These are phyloP conservation scores for Gnomoniopsis smithogilvyi DNA, from an alignment of 2,329 filamentous ascomycete species.

Conservation along the genomic window DNA sequence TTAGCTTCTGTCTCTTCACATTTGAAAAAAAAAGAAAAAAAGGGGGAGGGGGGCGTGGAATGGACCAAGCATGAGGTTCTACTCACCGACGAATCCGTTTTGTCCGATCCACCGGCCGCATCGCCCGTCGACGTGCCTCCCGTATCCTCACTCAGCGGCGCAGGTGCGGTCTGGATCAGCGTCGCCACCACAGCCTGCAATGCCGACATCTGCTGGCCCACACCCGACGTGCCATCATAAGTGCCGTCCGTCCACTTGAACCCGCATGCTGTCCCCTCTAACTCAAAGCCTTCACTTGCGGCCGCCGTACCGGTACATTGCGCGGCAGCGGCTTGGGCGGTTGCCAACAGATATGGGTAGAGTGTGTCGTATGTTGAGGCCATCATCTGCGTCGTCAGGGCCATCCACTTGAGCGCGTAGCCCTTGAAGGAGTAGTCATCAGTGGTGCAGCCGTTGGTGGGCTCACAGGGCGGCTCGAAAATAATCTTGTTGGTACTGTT, in stretches of 20 bases:
- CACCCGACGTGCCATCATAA: slow-evolving; percentile 51
- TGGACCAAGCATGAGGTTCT: no score
- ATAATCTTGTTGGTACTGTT: slow-evolving; percentile 55
- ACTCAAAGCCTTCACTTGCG: slow-evolving; percentile 54
- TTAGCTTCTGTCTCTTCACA: background rate
- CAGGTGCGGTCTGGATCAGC: slow-evolving; percentile 34
- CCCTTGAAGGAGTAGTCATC: slow-evolving; percentile 75
- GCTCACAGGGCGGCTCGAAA: slow-evolving; percentile 65
- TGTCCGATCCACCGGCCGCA: slow-evolving; percentile 34
- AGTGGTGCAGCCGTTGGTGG: slow-evolving; percentile 54
- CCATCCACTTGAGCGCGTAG: slow-evolving; percentile 63
- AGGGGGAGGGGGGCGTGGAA: background rate
- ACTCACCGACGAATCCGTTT: slow-evolving; percentile 21
- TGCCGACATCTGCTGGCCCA: slow-evolving; percentile 58
- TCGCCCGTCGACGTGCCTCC: slow-evolving; percentile 49
- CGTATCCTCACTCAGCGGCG: slow-evolving; percentile 39
- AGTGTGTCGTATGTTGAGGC: slow-evolving; percentile 54
- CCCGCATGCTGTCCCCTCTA: slow-evolving; percentile 57
- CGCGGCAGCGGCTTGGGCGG: slow-evolving; percentile 56
- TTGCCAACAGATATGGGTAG: slow-evolving; percentile 52
- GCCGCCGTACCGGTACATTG: slow-evolving; percentile 60
- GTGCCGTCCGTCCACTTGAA: slow-evolving; percentile 54
- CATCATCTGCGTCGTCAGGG: slow-evolving; percentile 55
- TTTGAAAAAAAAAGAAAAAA: background rate
- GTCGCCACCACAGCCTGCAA: slow-evolving; percentile 54